Evolutionary conservation across 257 asterid species (phyloP), one percentile per base, ranked within the genome.

Genomic region (Jacaranda mimosifolia): DNA sequence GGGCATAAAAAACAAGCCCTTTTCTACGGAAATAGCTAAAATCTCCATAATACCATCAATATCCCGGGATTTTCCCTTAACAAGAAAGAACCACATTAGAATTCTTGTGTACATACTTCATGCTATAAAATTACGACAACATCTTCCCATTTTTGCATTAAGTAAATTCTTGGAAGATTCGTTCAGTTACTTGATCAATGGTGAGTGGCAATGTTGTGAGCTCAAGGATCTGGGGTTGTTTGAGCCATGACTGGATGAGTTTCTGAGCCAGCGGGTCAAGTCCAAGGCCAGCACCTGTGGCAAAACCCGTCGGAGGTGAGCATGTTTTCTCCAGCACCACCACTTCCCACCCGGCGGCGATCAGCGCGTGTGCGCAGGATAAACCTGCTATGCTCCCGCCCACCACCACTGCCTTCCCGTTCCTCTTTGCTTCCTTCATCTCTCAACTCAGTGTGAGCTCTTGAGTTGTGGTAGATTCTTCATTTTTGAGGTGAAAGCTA

Each of bases 361-460:
- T 53, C 38, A 94, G 92, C 40, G 96, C 90, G 79, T 90, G 94
- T 0, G 97, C 96, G 57, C 90, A 85, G 7, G 91, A 92, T 52
- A 94, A 56, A 1, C 97, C 97, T 14, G 92, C 94, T 59, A 92
- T 94, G 86, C 97, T 94, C 51, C 98, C 98, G 49, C 98, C 97
- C 38, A 92, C 94, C 52, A 94, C 91, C 76, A 88, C 91, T 3
- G 94, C 96, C 83, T 87, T 89, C 56, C 86, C 80, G 55, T 82
- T 86, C 73, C 72, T 76, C 74, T 49, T 73, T 9, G 56, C 70
- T 72, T 7, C 80, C 21, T 68, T 76, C 91, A 77, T 87, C 73
- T 63, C 38, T n/a, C 15, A 9, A 10, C 38, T 72, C 59, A 71
- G 13, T 7, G n/a, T 68, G 3, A 11, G 21, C 21, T 40, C 7